phyloP scores from a whole-genome alignment of 345 rosid species.

The Syzygium grande region DNA sequence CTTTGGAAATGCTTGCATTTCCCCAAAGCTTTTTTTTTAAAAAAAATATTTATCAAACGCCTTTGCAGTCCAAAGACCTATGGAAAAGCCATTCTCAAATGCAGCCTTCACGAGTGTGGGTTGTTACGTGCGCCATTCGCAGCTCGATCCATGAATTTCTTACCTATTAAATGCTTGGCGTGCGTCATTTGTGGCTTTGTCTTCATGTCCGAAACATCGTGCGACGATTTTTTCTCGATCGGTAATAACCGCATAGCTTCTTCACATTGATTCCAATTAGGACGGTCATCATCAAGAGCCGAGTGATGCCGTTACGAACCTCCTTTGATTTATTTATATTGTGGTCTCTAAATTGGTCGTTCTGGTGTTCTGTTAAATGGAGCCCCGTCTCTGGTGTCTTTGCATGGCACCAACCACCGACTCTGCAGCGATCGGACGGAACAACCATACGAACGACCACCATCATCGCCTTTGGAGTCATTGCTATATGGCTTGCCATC shows the following conservation, averaged over 20 bases:
- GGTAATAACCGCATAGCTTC: neutral
- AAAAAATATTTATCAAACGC: neutral
- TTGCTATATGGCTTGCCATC: neutral
- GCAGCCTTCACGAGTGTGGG: neutral
- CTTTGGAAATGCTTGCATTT: neutral
- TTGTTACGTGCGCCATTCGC: neutral
- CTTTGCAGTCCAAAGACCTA: neutral
- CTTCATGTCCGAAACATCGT: neutral
- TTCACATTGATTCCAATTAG: neutral
- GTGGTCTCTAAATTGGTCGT: neutral
- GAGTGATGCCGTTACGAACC: neutral
- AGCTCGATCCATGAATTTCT: neutral
- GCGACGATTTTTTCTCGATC: neutral
- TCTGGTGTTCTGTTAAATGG: neutral
- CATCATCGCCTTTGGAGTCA: neutral
- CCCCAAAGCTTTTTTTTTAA: neutral
- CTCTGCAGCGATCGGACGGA: too few relatives aligned
- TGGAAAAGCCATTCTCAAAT: neutral
- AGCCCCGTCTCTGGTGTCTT: neutral
- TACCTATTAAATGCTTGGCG: neutral
- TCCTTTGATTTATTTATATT: neutral
- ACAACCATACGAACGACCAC: too few relatives aligned
- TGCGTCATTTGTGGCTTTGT: neutral
- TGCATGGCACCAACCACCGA: neutral
- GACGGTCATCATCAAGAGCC: neutral